A percentile compares a stretch with the other conserved stretches of the same genome.
These are phyloP conservation scores for Zymoseptoria crescenta DNA, from an alignment of 2,329 filamentous ascomycete species.

Conservation along the genomic window DNA sequence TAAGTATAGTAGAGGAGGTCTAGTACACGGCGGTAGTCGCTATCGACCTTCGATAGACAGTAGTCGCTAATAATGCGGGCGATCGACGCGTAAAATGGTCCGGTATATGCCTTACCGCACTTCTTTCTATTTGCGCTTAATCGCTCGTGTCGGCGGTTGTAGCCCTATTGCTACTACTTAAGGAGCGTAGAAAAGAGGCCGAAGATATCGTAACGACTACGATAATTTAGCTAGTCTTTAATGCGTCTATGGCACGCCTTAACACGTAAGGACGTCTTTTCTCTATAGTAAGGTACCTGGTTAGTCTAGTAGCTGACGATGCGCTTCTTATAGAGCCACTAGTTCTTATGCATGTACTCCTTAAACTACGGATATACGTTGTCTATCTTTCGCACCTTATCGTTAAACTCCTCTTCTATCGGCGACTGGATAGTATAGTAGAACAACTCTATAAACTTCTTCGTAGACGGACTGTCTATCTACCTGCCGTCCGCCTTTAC, in stretches of 20 bases:
- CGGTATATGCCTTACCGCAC: background rate
- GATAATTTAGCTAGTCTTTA: background rate
- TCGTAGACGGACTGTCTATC: background rate
- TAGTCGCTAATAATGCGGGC: background rate
- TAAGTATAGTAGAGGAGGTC: background rate
- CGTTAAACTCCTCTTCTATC: background rate
- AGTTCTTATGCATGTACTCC: background rate
- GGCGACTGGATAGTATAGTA: background rate
- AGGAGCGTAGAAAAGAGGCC: background rate
- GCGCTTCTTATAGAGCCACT: background rate
- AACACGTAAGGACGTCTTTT: background rate
- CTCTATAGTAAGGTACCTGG: background rate
- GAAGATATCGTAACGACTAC: background rate
- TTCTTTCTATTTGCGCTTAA: background rate
- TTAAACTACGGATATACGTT: background rate
- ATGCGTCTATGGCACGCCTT: background rate
- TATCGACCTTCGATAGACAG: background rate
- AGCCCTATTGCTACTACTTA: background rate
- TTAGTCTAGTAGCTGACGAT: background rate
- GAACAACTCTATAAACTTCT: background rate
- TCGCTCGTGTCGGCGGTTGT: background rate
- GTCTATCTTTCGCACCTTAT: background rate
- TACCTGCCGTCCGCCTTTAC: background rate
- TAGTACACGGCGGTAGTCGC: background rate
- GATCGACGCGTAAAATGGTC: background rate